Evolutionary conservation across 2,329 filamentous ascomycete genomes (phyloP), one percentile per base, ranked within the genome.

Genomic region (Fusarium sp.): DNA sequence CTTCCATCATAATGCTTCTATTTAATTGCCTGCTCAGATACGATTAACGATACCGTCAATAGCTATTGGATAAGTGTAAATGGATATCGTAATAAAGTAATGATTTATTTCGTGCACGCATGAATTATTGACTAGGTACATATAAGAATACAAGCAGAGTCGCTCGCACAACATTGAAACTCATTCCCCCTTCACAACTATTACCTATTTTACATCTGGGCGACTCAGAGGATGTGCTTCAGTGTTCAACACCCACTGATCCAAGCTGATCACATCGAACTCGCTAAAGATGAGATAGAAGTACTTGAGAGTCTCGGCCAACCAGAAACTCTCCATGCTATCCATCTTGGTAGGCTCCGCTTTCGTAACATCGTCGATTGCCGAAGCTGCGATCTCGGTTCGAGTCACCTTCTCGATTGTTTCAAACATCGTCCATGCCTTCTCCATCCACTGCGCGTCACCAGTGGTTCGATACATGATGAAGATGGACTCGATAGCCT

Each of bases 401-500:
- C 84, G 83, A 14, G 91, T 92, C 72, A 87, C 82, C 72, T 83
- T 83, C 60, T 88, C 82, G 34, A 94, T 84, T 11, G 87, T 85
- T 57, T 86, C 77, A 76, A 93, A 93, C 91, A 94, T 93, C 58
- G 83, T 82, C 92, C 92, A 93, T 3, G 90, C 92, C 75, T 89
- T 89, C 61, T 91, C 86, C 75, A 88, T 88, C 85, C 89, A 91
- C 50, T 83, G 81, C 2, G 83, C 71, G 68, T 92, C 88, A 27
- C 91, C 92, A 0, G 91, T 93, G 62, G 93, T 83, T 60, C 92
- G 87, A 78, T 90, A 93, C 87, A 94, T 89, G 77, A 93, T 87
- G 80, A 93, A 94, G 16, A 94, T 89, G 20, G 90, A 92, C 81
- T 94, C 92, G 67, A 94, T 93, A 12, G 92, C 92, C 80, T 94